Conservation (phyloP, 2,329 filamentous ascomycete species). For the Ophiocordyceps polyrhachis-furcata region DNA sequence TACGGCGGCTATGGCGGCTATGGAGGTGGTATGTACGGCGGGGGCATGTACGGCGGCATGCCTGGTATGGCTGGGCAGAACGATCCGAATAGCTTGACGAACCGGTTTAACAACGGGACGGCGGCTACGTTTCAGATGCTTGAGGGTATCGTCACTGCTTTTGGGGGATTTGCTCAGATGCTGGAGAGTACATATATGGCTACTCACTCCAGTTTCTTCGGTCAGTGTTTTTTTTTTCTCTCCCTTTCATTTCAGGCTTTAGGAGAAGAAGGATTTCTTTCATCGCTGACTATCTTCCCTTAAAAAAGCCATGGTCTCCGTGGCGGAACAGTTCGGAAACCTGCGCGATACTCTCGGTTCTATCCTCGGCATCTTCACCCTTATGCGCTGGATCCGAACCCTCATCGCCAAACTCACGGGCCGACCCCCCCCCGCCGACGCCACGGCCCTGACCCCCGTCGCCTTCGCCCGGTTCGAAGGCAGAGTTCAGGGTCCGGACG, state of each 20-base stretch:
- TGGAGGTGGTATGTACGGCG: slow-evolving; percentile 19
- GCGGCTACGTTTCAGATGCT: slow-evolving; percentile 97
- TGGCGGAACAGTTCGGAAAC: slow-evolving; percentile 92
- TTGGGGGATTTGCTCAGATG: slow-evolving; percentile 98
- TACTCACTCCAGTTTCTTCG: slow-evolving; percentile 95
- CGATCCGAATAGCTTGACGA: slow-evolving; percentile 85
- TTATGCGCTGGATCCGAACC: slow-evolving; percentile 88
- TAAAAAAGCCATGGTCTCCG: slow-evolving; percentile 74
- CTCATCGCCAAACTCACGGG: slow-evolving; percentile 85
- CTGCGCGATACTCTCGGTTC: slow-evolving; percentile 85
- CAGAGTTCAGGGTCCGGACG: slow-evolving; percentile 26
- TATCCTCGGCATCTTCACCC: slow-evolving; percentile 82
- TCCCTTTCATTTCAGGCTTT: neutral
- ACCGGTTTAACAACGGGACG: slow-evolving; percentile 85
- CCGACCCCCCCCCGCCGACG: slow-evolving; percentile 72
- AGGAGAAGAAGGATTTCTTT: no score
- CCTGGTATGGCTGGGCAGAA: slow-evolving; percentile 37
- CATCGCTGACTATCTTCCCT: slow-evolving; percentile 2
- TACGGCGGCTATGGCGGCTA: slow-evolving; percentile 1
- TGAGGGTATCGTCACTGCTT: slow-evolving; percentile 88
- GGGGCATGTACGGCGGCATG: slow-evolving; percentile 24
- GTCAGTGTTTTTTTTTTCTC: slow-evolving; percentile 29
- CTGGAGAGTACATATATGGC: slow-evolving; percentile 99
- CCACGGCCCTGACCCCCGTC: slow-evolving; percentile 69
- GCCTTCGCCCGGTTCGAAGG: slow-evolving; percentile 84